Conservation (phyloP, 805 yeast species). For the Barnettozyma sp. region DNA sequence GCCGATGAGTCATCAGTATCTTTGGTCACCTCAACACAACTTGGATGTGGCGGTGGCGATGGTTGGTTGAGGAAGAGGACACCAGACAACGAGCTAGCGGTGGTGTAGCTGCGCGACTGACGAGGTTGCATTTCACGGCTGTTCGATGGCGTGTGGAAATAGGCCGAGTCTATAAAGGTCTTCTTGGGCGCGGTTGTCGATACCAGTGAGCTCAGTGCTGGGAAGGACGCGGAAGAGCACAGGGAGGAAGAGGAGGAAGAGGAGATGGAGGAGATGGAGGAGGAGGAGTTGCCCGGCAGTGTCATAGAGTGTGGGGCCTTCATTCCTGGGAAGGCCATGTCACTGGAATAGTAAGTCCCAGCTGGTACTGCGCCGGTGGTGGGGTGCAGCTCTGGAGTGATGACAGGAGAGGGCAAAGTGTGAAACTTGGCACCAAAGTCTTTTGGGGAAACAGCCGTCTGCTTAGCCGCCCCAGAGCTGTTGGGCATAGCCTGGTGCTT, state of each 20-base stretch:
- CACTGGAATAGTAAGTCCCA: conserved; percentile 1
- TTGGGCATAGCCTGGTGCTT: conserved; percentile 1
- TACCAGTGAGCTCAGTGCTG: too few species aligned
- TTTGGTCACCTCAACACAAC: conserved; percentile 4
- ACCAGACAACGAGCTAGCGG: neutral
- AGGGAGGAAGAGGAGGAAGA: neutral
- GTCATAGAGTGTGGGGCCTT: neutral
- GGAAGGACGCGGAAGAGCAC: too few species aligned
- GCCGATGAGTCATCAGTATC: conserved; percentile 11
- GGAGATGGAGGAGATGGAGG: neutral
- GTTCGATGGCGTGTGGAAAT: neutral
- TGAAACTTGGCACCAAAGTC: conserved; percentile 10
- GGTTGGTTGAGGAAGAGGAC: conserved; percentile 7
- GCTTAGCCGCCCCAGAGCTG: conserved; percentile 7
- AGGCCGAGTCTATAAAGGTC: neutral
- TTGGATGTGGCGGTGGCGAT: too few species aligned
- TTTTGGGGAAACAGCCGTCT: neutral
- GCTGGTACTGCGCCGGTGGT: neutral
- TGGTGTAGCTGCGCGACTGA: neutral
- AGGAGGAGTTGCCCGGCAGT: too few species aligned
- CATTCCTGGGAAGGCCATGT: conserved; percentile 18
- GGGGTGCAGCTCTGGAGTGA: conserved; percentile 24
- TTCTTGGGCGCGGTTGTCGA: too few species aligned
- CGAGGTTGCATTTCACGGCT: neutral
- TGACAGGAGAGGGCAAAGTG: conserved; percentile 22